Conservation (phyloP, 257 asterid species). For the Solanum gracilifrons region DNA sequence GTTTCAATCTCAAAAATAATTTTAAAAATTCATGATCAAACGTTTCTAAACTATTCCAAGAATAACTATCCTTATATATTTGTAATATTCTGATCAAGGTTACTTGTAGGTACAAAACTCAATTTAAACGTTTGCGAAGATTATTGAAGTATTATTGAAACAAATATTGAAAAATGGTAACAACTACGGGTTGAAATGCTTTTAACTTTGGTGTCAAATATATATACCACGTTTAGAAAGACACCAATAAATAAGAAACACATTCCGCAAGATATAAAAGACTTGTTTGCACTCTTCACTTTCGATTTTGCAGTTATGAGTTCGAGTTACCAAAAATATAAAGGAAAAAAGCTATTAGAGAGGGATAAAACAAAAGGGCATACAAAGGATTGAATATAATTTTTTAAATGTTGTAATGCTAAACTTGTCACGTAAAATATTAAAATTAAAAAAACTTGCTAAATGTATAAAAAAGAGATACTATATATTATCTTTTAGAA, state of each 20-base stretch:
- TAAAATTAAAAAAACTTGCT: neutral
- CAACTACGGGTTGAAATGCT: neutral
- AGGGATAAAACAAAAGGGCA: neutral
- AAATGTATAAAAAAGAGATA: no score
- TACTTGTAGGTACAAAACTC: neutral
- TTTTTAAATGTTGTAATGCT: neutral
- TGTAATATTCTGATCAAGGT: neutral
- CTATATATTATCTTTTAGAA: no score
- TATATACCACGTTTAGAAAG: neutral
- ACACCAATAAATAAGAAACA: neutral
- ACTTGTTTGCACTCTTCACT: neutral
- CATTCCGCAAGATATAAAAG: neutral
- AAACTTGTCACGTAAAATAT: neutral
- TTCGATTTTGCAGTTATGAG: fast-evolving
- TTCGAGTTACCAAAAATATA: neutral
- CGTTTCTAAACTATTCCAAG: neutral
- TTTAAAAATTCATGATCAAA: no score
- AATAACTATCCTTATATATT: neutral
- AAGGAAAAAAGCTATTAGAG: fast-evolving
- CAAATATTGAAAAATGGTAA: neutral
- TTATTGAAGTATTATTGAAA: no score
- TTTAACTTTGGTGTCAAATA: neutral
- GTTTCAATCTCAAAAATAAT: neutral
- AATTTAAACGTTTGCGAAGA: neutral
- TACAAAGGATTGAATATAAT: neutral